Evolutionary conservation across 257 asterid genomes (phyloP).

Genomic region (Solanum chilense): DNA sequence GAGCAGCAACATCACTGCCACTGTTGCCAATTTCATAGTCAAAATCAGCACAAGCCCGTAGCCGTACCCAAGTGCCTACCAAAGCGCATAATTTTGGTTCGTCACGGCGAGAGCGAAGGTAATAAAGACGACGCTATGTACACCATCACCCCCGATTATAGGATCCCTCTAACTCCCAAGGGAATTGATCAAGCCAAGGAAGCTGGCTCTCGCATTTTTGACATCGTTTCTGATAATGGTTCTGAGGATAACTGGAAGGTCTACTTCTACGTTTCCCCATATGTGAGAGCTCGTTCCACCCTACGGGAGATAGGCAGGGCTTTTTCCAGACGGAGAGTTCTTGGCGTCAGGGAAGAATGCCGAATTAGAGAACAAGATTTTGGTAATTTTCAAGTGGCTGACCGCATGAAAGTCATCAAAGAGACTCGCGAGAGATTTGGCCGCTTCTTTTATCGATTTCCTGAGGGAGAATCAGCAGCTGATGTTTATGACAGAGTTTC

Average conservation of each 20-base stretch:
- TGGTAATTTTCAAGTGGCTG: conserved; percentile 86
- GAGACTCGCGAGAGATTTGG: conserved; percentile 84
- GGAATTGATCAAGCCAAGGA: conserved; percentile 59
- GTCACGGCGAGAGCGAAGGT: conserved; percentile 90
- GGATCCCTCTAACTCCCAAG: conserved; percentile 49
- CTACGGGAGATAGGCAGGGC: conserved; percentile 76
- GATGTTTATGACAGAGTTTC: conserved; percentile 92
- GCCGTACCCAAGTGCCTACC: conserved; percentile 52
- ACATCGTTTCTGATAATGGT: conserved; percentile 42
- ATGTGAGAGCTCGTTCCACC: conserved; percentile 67
- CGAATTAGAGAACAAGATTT: conserved; percentile 92
- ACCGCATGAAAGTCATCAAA: conserved; percentile 68
- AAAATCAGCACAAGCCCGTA: conserved; percentile 12
- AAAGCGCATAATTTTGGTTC: conserved; percentile 79
- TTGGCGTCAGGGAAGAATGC: conserved; percentile 90
- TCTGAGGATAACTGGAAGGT: conserved; percentile 50
- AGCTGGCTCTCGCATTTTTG: conserved; percentile 49
- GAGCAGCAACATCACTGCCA: not conserved
- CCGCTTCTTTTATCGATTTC: conserved; percentile 82
- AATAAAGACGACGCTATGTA: conserved; percentile 68
- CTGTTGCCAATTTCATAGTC: not conserved
- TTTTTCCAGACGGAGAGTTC: conserved; percentile 41
- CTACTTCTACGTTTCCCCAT: conserved; percentile 84
- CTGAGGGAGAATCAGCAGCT: conserved; percentile 94
- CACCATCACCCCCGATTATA: conserved; percentile 67